Conservation (phyloP, 768 basidiomycete species). For the Phallus indusiatus region DNA sequence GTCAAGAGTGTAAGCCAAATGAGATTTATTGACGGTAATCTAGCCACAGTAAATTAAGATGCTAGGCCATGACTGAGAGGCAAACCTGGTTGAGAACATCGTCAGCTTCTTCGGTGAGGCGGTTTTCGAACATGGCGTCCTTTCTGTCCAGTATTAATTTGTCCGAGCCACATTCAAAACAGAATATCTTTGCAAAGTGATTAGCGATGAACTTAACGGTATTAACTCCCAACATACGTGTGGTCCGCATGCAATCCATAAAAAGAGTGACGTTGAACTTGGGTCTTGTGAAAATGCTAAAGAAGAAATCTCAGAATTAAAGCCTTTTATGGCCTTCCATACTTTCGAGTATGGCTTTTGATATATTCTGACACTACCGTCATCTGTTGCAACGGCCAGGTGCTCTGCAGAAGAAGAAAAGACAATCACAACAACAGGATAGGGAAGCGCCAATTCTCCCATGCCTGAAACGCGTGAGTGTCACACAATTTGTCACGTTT, state of each 20-base stretch:
- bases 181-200: conserved; percentile 21
- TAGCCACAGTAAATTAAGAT: conserved; percentile 18
- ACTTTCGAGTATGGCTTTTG: conserved; percentile 50
- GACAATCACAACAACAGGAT: not conserved
- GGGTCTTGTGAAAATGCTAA: conserved; percentile 36
- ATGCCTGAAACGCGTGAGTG: not conserved
- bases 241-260: conserved; percentile 61
- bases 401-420: not conserved
- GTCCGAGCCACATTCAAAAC: conserved; percentile 34
- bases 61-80: not conserved
- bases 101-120: conserved; percentile 39
- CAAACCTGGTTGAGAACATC: conserved; percentile 59
- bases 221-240: conserved; percentile 30
- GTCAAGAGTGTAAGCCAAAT: conserved; percentile 62
- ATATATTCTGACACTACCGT: conserved; percentile 64
- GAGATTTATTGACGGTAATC: conserved; percentile 45
- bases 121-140: conserved; percentile 39
- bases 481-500: too few relatives aligned
- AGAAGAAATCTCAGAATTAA: conserved; percentile 54
- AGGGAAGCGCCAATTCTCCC: not conserved
- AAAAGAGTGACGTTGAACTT: conserved; percentile 33
- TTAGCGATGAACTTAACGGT: not conserved
- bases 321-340: conserved; percentile 48
- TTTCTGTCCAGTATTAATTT: conserved; percentile 45
- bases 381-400: conserved; percentile 32